Evolutionary conservation across 164 flowering plant species (phyloP).

Genomic region (Malania oleifera): DNA sequence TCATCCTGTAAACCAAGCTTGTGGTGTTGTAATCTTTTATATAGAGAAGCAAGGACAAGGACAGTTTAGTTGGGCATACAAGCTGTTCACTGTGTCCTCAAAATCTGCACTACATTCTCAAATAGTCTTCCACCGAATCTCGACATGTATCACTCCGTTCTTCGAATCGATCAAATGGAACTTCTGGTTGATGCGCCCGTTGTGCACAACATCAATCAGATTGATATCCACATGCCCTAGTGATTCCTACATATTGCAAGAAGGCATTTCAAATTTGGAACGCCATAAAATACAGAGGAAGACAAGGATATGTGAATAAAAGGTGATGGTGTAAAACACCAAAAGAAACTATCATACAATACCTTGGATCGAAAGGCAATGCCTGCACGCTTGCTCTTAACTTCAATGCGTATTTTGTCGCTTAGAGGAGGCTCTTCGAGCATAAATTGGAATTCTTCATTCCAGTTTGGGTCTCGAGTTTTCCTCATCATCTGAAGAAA

Average conservation of each 20-base stretch:
- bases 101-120: slow-evolving; percentile 22
- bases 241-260: slow-evolving; percentile 40
- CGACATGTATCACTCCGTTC: slow-evolving; percentile 70
- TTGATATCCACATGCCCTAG: slow-evolving; percentile 78
- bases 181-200: slow-evolving; percentile 76
- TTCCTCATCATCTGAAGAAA: slow-evolving; percentile 33
- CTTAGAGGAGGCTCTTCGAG: slow-evolving; percentile 52
- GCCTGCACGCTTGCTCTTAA: slow-evolving; percentile 36
- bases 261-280: not conserved
- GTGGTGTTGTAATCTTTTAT: not conserved
- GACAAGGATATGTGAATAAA: not conserved
- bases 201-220: slow-evolving; percentile 71
- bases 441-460: slow-evolving; percentile 57
- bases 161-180: slow-evolving; percentile 79
- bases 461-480: slow-evolving; percentile 53
- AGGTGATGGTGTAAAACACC: not conserved
- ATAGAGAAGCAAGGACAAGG: not conserved
- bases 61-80: too few species aligned
- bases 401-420: slow-evolving; percentile 45
- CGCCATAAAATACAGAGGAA: not conserved
- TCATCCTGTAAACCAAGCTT: too few species aligned
- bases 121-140: slow-evolving; percentile 52
- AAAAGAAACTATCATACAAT: not conserved
- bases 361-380: slow-evolving; percentile 44
- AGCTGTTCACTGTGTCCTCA: too few species aligned